phyloP scores from a whole-genome alignment of 2,329 filamentous ascomycete genomes.

The Fusarium luffae region DNA sequence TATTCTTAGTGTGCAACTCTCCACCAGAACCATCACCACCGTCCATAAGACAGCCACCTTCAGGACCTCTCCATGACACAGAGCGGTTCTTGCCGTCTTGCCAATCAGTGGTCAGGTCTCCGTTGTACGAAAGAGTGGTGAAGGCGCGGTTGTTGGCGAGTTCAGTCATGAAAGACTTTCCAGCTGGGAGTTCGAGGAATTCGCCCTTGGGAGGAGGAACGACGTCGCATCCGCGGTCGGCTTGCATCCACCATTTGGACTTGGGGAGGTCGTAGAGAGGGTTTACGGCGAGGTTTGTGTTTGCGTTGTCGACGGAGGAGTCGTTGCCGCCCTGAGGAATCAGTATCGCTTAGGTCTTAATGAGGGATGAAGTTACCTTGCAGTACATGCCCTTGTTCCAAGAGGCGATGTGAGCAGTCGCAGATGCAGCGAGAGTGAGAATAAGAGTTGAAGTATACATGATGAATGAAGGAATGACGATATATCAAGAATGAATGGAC shows the following conservation, averaged over 20 bases:
- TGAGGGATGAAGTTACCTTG: constrained; percentile 21
- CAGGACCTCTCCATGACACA: constrained; percentile 57
- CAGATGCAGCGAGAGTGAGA: constrained; percentile 34
- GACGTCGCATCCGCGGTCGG: constrained; percentile 58
- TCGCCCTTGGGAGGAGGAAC: constrained; percentile 49
- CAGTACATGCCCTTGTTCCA: constrained; percentile 48
- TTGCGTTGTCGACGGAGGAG: constrained; percentile 50
- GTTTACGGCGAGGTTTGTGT: constrained; percentile 58
- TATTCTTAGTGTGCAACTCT: constrained; percentile 59
- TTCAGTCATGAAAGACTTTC: constrained; percentile 60
- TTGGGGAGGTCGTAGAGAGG: constrained; percentile 59
- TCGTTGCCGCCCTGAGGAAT: constrained; percentile 46
- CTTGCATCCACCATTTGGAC: constrained; percentile 63
- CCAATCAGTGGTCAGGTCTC: constrained; percentile 55
- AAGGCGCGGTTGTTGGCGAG: constrained; percentile 62
- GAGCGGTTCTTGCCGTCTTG: constrained; percentile 59
- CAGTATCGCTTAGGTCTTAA: background rate
- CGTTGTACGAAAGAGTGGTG: constrained; percentile 59
- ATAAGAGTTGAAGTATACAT: constrained; percentile 40
- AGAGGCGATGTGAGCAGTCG: constrained; percentile 43
- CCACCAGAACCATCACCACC: constrained; percentile 54
- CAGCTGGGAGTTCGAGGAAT: constrained; percentile 59
- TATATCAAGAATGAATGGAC: constrained; percentile 25
- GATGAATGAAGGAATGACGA: constrained; percentile 1
- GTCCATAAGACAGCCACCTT: constrained; percentile 43